Base-by-base conservation (phyloP, 1,139 yeast genomes). In the Hansenula anomala region DNA sequence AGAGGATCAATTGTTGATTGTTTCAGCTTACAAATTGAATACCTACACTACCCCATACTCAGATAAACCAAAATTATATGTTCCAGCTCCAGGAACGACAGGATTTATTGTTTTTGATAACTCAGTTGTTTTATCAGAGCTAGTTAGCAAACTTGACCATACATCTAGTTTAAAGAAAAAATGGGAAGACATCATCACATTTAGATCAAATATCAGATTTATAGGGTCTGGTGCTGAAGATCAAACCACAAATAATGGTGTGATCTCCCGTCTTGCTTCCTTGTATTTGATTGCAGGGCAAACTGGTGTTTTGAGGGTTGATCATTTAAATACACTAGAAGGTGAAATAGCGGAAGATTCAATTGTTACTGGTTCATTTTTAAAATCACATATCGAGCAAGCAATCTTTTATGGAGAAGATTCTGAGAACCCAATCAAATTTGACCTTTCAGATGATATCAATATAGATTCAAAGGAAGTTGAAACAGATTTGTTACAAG, bases 321-420 rank as follows among this genome's bases (percentile, higher is more conserved):
- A 81, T 51, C 36, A 64, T 52, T 30, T 55, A n/a, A n/a, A n/a
- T n/a, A n/a, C n/a, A n/a, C n/a, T n/a, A n/a, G n/a, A n/a, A n/a
- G n/a, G n/a, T n/a, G n/a, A n/a, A n/a, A n/a, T n/a, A n/a, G n/a
- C 50, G 2, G 36, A 36, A 9, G 40, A 36, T 4, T 23, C 25
- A 8, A 8, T 12, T 23, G 11, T 8, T 50, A 52, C 22, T 3
- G 39, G 67, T 3, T 60, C 69, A 7, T 66, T 78, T 40, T 68
- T 82, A 34, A 82, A 81, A 54, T 74, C 88, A 0, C 88, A 79
- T 48, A 73, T 89, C 22, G 94, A 84, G 51, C 97, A 89, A 59
- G 95, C 88, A 0, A 75, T 89, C 1, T 83, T 79, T 51, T 67
- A 68, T 39, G 60, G 64, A 2, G 55, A 56, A 5, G 58, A 53